phyloP scores from a whole-genome alignment of 768 basidiomycete genomes.

The Pholiota molesta region DNA sequence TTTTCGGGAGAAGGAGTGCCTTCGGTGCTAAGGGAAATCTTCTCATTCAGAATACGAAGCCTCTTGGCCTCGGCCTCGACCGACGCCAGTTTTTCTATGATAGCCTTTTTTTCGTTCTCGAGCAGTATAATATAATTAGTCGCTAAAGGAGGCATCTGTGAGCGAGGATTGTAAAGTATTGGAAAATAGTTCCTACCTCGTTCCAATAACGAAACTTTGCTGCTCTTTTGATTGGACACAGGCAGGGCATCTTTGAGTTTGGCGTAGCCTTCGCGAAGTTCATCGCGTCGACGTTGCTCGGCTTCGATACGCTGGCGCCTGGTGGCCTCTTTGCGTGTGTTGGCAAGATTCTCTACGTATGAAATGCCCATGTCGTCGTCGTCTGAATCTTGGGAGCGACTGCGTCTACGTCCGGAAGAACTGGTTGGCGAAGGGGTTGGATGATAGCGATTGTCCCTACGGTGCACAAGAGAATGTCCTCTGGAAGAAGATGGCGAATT shows the following conservation, averaged over 20 bases:
- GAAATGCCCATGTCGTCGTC: slow-evolving; percentile 60
- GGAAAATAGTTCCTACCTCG: slow-evolving; percentile 58
- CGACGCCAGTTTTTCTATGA: slow-evolving; percentile 66
- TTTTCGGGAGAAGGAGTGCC: slow-evolving; percentile 60
- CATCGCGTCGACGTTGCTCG: slow-evolving; percentile 88
- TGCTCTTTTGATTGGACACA: slow-evolving; percentile 87
- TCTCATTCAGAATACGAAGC: slow-evolving; percentile 79
- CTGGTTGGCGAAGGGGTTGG: slow-evolving; percentile 82
- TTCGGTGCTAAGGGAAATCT: slow-evolving; percentile 70
- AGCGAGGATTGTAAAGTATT: slow-evolving; percentile 16
- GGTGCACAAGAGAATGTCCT: slow-evolving; percentile 76
- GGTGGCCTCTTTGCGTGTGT: slow-evolving; percentile 83
- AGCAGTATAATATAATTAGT: slow-evolving; percentile 78
- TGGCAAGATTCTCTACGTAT: slow-evolving; percentile 68
- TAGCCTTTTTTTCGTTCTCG: slow-evolving; percentile 71
- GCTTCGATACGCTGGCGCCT: slow-evolving; percentile 85
- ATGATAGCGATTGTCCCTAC: slow-evolving; percentile 67
- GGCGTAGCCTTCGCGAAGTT: slow-evolving; percentile 88
- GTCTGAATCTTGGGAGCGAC: slow-evolving; percentile 78
- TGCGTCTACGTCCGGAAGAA: slow-evolving; percentile 69
- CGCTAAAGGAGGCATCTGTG: slow-evolving; percentile 43
- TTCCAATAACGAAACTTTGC: slow-evolving; percentile 87
- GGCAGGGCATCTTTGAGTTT: slow-evolving; percentile 88
- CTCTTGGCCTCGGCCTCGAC: slow-evolving; percentile 72
- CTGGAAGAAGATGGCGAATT: slow-evolving; percentile 81